Conservation (phyloP, 345 rosid genomes). For the Anastatica hierochuntica region DNA sequence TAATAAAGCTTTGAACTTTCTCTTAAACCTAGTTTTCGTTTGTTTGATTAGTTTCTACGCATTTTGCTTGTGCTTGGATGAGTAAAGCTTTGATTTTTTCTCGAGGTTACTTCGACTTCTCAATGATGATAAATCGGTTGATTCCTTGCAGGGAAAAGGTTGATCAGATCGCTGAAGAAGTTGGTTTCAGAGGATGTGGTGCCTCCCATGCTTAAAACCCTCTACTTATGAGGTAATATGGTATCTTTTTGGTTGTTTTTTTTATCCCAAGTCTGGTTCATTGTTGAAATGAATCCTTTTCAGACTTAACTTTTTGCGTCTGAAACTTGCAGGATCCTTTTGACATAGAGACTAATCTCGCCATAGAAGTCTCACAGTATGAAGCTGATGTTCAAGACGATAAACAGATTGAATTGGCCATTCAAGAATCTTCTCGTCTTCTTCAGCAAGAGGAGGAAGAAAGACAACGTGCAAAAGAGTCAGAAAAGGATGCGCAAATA, state of each 20-base stretch:
- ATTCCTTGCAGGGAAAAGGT: constrained; percentile 6
- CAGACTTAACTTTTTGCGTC: neutral
- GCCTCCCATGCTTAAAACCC: constrained; percentile 5
- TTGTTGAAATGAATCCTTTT: neutral
- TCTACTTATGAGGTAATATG: constrained; percentile 8
- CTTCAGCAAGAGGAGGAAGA: neutral
- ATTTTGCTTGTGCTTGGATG: too few relatives aligned
- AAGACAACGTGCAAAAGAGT: neutral
- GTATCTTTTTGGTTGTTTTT: neutral
- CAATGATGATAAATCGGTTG: neutral
- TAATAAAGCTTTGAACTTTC: neutral
- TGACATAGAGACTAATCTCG: neutral
- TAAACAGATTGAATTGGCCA: neutral
- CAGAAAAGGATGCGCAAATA: constrained; percentile 11
- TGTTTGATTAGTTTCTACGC: neutral
- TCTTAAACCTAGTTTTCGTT: neutral
- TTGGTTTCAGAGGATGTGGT: constrained; percentile 5
- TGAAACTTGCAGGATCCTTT: constrained; percentile 5
- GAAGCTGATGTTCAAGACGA: constrained; percentile 3
- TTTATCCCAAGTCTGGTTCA: neutral
- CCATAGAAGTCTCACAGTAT: neutral
- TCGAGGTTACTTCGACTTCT: neutral
- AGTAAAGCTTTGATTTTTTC: too few relatives aligned
- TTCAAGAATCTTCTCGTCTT: neutral
- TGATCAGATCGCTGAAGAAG: neutral